Base-by-base conservation (phyloP, 2,329 filamentous ascomycete species). In the Fusarium phyllophilum region DNA sequence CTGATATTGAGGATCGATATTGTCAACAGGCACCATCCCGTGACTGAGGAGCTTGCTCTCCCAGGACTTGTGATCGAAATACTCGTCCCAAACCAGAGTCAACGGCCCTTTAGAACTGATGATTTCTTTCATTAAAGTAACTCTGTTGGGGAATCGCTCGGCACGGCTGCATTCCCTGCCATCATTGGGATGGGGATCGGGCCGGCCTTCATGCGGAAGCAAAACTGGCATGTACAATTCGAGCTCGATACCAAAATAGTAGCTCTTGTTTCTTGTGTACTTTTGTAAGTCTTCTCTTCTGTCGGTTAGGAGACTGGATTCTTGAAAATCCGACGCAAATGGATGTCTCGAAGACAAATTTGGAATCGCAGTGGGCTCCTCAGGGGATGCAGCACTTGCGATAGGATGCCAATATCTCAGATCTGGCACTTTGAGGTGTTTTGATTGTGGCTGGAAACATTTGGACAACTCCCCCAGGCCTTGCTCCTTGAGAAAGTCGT, bases 231-330 rank as follows among this genome's bases (percentile, higher is more conserved):
- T 34, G 10, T 66, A 49, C 29, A 76, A 38, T 49, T 77, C 75
- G 14, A 77, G 56, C 63, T 77, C 75, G n/a, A 77, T 48, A 17
- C 73, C 75, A 24, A 77, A 64, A 15, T 63, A 74, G 58, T 77
- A 77, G 7, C 20, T 51, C 41, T 59, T 55, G 12, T 61, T 62
- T 6, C 24, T 15, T 13, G 41, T 33, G 12, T 45, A 26, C 20
- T 60, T 68, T 26, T 48, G 15, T 22, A 45, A 62, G 3, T 20
- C 45, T 12, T 29, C 33, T 58, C 58, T 62, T 24, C 52, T 38
- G 11, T 44, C 26, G 10, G 59, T 42, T 24, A 15, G 51, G 10
- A 31, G 33, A 4, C 44, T 52, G n/a, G 39, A 36, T 4, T 56
- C 26, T 13, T 59, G 56, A 12, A 56, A 14, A 17, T 44, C 22